Base-by-base conservation (phyloP, 345 rosid species). In the Linum trigynum region DNA sequence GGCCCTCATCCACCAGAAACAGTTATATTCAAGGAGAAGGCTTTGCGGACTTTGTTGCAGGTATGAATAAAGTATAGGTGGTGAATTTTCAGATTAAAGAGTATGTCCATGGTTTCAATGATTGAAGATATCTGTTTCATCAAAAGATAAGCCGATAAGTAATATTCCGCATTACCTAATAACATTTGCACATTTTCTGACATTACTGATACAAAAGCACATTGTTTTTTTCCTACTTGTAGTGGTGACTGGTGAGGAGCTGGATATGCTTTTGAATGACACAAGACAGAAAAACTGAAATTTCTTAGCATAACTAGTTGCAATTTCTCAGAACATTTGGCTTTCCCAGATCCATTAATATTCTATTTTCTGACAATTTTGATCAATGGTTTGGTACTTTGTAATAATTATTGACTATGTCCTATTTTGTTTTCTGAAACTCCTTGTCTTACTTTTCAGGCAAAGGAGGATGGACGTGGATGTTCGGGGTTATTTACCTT, bases 1-100 rank as follows among this genome's bases (percentile, higher is more conserved):
- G 85, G 83, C 60, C 87, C 97, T 41, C 64, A 86, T 78, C 99
- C 99, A 23, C 85, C 85, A 35, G 90, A 75, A 67, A 92, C 99
- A 69, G 65, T 57, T 59, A 65, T 69, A 63, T 92, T 92, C 76
- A 86, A 83, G 84, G 83, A 82, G 61, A 92, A 88, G 81, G 99
- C 99, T 58, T 68, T 92, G 76, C 82, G 90, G 55, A 92, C 99
- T 71, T 69, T 70, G 39, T 78, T 92, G 72, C 85, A 84, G 90
- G 99, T 92, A 74, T 66, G 67, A 45, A 65, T 48, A 48, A 48
- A 48, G 3, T 48, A 48, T 15, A 48, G 1, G 14, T 7, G 14
- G 53, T 48, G 32, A 48, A 2, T 48, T 3, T 48, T 5, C 9
- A 43, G 6, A 11, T 43, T 43, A 43, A 43, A 11, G 50, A 43